Conservation (phyloP, 371 early-diverging fungal genomes). For the Mucor velutinosus region DNA sequence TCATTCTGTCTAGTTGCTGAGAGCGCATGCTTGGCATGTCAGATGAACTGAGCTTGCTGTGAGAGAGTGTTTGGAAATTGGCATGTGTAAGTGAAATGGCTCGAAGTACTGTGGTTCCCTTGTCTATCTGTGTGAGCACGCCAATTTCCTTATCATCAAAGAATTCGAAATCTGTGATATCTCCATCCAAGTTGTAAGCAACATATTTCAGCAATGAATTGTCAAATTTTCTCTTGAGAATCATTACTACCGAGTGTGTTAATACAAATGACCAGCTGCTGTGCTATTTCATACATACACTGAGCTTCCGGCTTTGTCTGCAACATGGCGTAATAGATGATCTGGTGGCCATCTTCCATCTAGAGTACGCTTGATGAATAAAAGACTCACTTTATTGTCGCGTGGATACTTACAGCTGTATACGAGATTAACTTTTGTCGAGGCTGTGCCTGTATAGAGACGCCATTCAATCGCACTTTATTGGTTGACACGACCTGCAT, state of each 20-base stretch:
- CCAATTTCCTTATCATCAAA: slow-evolving; percentile 28
- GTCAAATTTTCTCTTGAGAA: slow-evolving; percentile 10
- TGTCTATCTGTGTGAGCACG: slow-evolving; percentile 5
- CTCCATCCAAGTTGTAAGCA: neutral
- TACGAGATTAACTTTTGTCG: slow-evolving; percentile 3
- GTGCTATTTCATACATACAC: slow-evolving; percentile 3
- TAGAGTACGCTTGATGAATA: neutral
- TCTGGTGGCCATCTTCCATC: neutral
- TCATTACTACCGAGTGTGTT: slow-evolving; percentile 1
- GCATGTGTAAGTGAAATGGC: slow-evolving; percentile 6
- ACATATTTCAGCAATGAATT: slow-evolving; percentile 1
- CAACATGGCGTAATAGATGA: slow-evolving; percentile 15
- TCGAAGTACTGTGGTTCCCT: slow-evolving; percentile 8
- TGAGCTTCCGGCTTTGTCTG: slow-evolving; percentile 10
- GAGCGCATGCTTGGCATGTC: neutral
- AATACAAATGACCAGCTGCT: neutral
- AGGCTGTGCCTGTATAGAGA: slow-evolving; percentile 4
- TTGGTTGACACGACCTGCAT: neutral
- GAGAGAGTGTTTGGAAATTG: neutral
- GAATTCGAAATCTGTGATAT: slow-evolving; percentile 23
- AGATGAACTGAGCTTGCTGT: neutral
- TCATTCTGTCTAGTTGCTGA: slow-evolving; percentile 11
- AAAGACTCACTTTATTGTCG: neutral
- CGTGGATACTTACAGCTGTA: slow-evolving; percentile 2
- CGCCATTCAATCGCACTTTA: slow-evolving; percentile 1